A percentile compares a stretch with the other conserved stretches of the same genome.
These are phyloP conservation scores for Ilyonectria destructans DNA, from an alignment of 2,329 filamentous ascomycete genomes.

Conservation along the genomic window DNA sequence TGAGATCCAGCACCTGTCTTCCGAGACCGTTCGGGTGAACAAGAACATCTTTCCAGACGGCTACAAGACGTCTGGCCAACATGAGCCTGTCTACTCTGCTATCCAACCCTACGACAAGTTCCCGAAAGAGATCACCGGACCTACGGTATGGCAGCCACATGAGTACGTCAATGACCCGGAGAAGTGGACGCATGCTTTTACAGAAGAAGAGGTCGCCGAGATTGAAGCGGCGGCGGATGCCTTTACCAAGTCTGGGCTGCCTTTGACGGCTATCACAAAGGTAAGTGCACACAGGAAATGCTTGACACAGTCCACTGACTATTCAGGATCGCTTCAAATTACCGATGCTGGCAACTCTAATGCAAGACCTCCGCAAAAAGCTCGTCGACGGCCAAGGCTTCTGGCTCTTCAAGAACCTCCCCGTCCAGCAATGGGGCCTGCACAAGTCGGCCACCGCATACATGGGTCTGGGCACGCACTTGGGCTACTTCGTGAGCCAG, in stretches of 20 bases:
- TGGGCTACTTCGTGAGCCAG: slow-evolving; percentile 91
- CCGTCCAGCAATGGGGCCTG: slow-evolving; percentile 81
- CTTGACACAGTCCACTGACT: slow-evolving; percentile 20
- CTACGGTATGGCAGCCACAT: slow-evolving; percentile 80
- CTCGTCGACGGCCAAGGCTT: slow-evolving; percentile 89
- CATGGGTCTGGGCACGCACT: slow-evolving; percentile 88
- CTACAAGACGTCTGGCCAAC: not conserved
- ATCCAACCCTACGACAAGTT: slow-evolving; percentile 80
- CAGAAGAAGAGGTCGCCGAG: slow-evolving; percentile 76
- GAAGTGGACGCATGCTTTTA: slow-evolving; percentile 83
- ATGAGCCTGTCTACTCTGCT: not conserved
- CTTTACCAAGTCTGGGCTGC: slow-evolving; percentile 76
- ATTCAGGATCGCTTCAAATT: slow-evolving; percentile 62
- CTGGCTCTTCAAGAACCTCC: slow-evolving; percentile 90
- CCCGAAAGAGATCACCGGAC: slow-evolving; percentile 79
- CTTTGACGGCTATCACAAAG: slow-evolving; percentile 77
- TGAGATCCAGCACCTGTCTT: not conserved
- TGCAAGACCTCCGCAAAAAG: slow-evolving; percentile 58
- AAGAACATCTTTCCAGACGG: not conserved
- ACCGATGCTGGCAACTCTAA: slow-evolving; percentile 56
- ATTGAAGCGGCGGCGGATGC: slow-evolving; percentile 77
- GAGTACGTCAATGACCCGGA: slow-evolving; percentile 77
- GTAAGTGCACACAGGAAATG: slow-evolving; percentile 29
- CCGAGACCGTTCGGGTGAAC: not conserved
- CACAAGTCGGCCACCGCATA: slow-evolving; percentile 90